Evolutionary conservation across 257 asterid genomes (phyloP).

Genomic region (Coffea canephora): DNA sequence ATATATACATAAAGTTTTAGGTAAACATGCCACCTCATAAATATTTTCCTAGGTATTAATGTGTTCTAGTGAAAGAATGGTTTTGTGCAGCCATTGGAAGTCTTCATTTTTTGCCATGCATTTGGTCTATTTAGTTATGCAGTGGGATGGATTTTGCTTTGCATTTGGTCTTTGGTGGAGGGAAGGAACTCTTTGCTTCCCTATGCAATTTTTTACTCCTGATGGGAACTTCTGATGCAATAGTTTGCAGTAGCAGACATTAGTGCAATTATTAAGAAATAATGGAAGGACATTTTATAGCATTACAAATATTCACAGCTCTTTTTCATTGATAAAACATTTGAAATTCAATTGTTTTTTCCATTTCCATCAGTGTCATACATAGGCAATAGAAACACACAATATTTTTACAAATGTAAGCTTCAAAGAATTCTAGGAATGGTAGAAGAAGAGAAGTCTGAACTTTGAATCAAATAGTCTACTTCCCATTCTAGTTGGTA

Average conservation of each 20-base stretch:
- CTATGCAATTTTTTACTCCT: too few relatives aligned
- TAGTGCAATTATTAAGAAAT: background rate
- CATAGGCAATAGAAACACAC: background rate
- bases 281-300: background rate
- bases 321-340: background rate
- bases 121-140: too few relatives aligned
- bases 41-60: background rate
- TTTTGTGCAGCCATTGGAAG: background rate
- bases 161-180: background rate
- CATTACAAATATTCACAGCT: constrained; percentile 1
- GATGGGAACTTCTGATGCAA: background rate
- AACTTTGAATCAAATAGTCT: background rate
- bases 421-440: constrained; percentile 1
- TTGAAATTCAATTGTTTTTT: background rate
- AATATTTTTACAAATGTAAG: background rate
- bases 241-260: background rate
- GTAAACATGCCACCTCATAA: background rate
- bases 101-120: background rate
- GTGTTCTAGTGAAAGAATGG: background rate
- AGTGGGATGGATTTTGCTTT: background rate
- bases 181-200: too few relatives aligned
- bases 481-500: constrained; percentile 11
- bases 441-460: background rate
- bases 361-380: background rate
- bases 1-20: background rate